Conservation (phyloP, 2,329 filamentous ascomycete species). For the Ophiocordyceps unilateralis region DNA sequence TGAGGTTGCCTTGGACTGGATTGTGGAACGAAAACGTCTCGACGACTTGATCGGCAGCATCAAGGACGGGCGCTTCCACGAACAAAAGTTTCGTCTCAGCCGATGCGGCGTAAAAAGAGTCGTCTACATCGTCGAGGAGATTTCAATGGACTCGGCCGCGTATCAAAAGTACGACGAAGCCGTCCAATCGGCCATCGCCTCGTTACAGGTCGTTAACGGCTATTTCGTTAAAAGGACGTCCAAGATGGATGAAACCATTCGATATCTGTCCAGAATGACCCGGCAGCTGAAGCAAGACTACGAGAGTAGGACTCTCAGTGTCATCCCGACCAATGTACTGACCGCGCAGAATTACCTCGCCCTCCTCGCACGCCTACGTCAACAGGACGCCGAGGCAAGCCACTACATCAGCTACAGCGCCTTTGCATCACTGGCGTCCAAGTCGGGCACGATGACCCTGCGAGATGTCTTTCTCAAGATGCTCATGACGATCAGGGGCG, state of each 20-base stretch:
- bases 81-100: constrained; percentile 67
- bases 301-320: constrained; percentile 33
- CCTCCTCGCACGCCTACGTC: constrained; percentile 39
- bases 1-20: constrained; percentile 63
- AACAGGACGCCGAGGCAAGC: constrained; percentile 27
- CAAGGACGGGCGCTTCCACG: constrained; percentile 66
- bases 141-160: constrained; percentile 37
- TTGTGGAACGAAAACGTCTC: constrained; percentile 64
- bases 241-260: constrained; percentile 62
- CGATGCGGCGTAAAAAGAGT: constrained; percentile 60
- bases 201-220: constrained; percentile 61
- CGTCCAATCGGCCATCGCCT: constrained; percentile 56
- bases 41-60: constrained; percentile 69
- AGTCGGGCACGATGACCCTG: constrained; percentile 57
- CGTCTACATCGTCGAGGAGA: constrained; percentile 64
- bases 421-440: constrained; percentile 56
- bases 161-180: constrained; percentile 44
- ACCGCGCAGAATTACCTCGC: constrained; percentile 49
- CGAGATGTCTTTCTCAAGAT: constrained; percentile 68
- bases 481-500: constrained; percentile 63
- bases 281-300: constrained; percentile 48
- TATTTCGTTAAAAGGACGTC: constrained; percentile 64
- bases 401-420: constrained; percentile 53
- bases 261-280: constrained; percentile 59
- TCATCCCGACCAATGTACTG: constrained; percentile 50